Evolutionary conservation across 2,329 filamentous ascomycete species (phyloP), one percentile per base, ranked within the genome.

Genomic region (Podosphaera leucotricha): DNA sequence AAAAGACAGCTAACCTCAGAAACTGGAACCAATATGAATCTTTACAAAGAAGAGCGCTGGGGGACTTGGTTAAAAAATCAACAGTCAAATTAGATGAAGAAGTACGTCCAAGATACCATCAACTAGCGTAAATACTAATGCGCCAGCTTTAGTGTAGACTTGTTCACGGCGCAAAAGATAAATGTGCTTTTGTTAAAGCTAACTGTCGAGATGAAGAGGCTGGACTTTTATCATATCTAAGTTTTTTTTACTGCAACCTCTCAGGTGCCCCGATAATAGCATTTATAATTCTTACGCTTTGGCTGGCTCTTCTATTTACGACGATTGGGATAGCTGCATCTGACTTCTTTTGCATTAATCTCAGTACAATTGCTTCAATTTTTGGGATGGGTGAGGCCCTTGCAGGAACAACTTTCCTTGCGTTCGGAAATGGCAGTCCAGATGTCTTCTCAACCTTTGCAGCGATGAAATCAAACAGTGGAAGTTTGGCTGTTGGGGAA

Each of bases 391-490:
- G 86, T 60, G 86, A 98, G 64, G 95, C 84, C 59, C 70, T 98
- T 61, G 85, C 90, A 0, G 90, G 90, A 30, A 92, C 98, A 22
- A 98, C 90, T 0, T 92, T 98, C 55, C 65, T 98, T 43, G 90
- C 90, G 7, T 92, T 98, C 61, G 90, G 90, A 50, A 98, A 98
- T 65, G 90, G 90, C 43, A 95, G 87, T 48, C 90, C 90, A 2
- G 90, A 98, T 61, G 86, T 98, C 39, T 98, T 98, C 61, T 94
- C 86, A 51, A 98, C 90, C 2, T 95, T 98, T 62, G 90, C 90
- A 15, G 92, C 90, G 52, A 95, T 98, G 84, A 78, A 77, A 55
- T 93, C 86, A 20, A 84, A 95, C 57, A 94, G 86, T 58, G 87
- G 87, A n/a, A 92, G 86, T 64, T 72, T 98, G 67, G 90, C 90